A percentile compares a stretch with the other conserved stretches of the same genome.
These are phyloP conservation scores for Trichoderma afroharzianum DNA, from an alignment of 2,329 filamentous ascomycete species.

Conservation along the genomic window DNA sequence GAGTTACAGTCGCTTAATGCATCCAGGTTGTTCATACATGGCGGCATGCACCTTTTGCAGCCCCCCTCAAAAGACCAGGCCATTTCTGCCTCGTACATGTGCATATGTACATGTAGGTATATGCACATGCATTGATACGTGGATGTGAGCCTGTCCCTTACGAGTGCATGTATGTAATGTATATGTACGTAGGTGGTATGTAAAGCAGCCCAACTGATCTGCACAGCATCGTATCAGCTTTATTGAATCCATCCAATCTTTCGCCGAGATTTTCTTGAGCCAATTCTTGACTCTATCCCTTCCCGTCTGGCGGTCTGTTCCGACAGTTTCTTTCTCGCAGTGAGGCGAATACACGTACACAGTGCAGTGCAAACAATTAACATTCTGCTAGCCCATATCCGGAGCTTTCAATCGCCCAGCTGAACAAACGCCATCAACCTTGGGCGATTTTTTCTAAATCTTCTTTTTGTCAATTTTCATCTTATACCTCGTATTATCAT, in stretches of 20 bases:
- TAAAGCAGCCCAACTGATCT: conserved; percentile 2
- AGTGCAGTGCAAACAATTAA: neutral
- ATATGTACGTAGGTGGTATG: neutral
- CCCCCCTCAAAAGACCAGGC: neutral
- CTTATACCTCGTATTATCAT: neutral
- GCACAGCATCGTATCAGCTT: neutral
- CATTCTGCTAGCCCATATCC: neutral
- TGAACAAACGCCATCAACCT: neutral
- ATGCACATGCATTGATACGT: conserved; percentile 3
- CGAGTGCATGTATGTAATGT: neutral
- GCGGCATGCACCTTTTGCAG: neutral
- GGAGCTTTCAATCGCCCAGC: neutral
- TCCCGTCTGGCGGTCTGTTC: neutral
- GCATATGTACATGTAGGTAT: neutral
- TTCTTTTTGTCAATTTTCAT: neutral
- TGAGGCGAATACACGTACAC: neutral
- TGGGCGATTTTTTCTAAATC: neutral
- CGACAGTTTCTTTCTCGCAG: neutral
- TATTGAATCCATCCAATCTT: neutral
- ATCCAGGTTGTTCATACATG: neutral
- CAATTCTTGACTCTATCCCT: neutral
- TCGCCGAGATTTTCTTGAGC: neutral
- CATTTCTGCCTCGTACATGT: neutral
- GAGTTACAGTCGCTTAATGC: conserved; percentile 12
- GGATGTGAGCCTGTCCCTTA: neutral